Evolutionary conservation across 345 rosid genomes (phyloP).

Genomic region (Conringia planisiliqua): DNA sequence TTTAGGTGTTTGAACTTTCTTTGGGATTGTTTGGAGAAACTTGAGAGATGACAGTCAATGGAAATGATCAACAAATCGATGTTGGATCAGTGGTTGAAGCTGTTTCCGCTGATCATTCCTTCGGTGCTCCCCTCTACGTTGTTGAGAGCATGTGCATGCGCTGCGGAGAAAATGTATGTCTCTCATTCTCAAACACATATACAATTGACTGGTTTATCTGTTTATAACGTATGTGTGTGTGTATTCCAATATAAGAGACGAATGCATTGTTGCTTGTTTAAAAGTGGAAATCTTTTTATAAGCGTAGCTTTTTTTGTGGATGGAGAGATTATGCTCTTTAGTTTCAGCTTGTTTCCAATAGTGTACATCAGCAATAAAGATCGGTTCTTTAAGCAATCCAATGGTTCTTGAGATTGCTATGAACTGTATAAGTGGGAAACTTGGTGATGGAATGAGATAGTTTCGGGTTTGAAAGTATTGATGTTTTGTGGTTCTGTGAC

Average conservation of each 20-base stretch:
- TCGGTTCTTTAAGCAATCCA: not conserved
- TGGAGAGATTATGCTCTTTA: not conserved
- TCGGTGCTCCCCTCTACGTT: slow-evolving; percentile 67
- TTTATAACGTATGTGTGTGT: not conserved
- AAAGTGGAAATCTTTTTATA: no score
- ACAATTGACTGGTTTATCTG: not conserved
- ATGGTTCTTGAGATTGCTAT: not conserved
- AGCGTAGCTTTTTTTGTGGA: not conserved
- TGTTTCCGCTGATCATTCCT: slow-evolving; percentile 45
- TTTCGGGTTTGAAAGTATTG: not conserved
- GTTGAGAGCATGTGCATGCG: slow-evolving; percentile 97
- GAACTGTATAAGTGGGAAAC: not conserved
- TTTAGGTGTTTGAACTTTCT: not conserved
- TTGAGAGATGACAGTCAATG: slow-evolving; percentile 13
- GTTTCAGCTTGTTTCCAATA: not conserved
- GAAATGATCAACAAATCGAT: slow-evolving; percentile 42
- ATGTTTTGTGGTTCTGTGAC: not conserved
- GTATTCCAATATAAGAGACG: no score
- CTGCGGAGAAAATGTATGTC: slow-evolving; percentile 68
- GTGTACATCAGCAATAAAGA: no score
- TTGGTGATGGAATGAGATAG: not conserved
- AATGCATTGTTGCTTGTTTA: not conserved
- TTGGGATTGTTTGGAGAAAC: not conserved
- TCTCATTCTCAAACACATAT: not conserved
- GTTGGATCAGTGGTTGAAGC: slow-evolving; percentile 85